Evolutionary conservation across 371 early-diverging fungal genomes (phyloP).

Genomic region (Mucor saturninus): DNA sequence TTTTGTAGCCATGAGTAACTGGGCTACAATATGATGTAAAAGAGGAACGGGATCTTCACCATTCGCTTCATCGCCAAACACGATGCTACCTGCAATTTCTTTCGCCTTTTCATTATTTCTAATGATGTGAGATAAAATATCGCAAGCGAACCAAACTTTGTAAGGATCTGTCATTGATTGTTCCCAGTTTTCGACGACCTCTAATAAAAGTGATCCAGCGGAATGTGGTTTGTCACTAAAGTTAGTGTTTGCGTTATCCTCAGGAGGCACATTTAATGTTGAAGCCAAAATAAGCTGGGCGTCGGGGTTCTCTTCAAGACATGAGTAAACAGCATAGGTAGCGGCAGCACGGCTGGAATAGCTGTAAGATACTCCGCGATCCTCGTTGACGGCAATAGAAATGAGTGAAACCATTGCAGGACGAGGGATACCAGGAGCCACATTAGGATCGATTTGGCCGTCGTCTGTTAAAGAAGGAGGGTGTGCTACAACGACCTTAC

Average conservation of each 20-base stretch:
- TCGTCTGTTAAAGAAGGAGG: constrained; percentile 38
- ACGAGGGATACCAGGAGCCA: constrained; percentile 40
- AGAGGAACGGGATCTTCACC: constrained; percentile 66
- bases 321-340: constrained; percentile 74
- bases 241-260: constrained; percentile 57
- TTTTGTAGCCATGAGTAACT: constrained; percentile 62
- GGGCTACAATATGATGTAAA: constrained; percentile 64
- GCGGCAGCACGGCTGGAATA: constrained; percentile 77
- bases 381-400: constrained; percentile 58
- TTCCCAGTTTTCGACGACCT: constrained; percentile 80
- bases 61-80: constrained; percentile 74
- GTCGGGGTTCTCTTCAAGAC: constrained; percentile 80
- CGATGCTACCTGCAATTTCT: constrained; percentile 71
- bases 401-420: constrained; percentile 68
- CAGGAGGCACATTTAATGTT: constrained; percentile 81
- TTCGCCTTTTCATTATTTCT: constrained; percentile 77
- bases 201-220: constrained; percentile 83
- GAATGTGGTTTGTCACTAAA: constrained; percentile 64
- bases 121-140: constrained; percentile 80
- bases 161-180: constrained; percentile 76
- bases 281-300: constrained; percentile 86
- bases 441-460: constrained; percentile 28
- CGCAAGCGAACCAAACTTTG: constrained; percentile 88
- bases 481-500: constrained; percentile 55
- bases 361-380: constrained; percentile 50